A percentile compares a stretch with the other conserved stretches of the same genome.
Conservation (phyloP, 805 yeast genomes). For the Candida pseudofarinosa region DNA sequence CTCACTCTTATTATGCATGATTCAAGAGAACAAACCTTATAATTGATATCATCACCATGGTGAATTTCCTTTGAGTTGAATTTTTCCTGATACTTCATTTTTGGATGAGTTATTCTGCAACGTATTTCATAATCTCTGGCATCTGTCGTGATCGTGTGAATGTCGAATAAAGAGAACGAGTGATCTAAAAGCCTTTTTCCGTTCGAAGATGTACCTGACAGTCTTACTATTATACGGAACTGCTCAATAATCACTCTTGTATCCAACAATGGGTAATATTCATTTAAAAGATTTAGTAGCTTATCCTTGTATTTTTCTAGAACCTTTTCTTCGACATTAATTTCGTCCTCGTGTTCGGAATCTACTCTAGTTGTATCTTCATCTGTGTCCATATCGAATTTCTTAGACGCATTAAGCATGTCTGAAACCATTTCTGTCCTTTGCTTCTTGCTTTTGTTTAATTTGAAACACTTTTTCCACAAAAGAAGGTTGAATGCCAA, state of each 20-base stretch:
- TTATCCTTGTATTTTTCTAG: constrained; percentile 6
- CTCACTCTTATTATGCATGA: background rate
- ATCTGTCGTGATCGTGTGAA: constrained; percentile 28
- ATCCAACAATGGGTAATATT: constrained; percentile 30
- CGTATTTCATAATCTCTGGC: constrained; percentile 29
- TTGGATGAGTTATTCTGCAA: constrained; percentile 33
- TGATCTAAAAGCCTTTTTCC: constrained; percentile 22
- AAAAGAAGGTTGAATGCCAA: constrained; percentile 32
- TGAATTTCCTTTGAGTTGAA: background rate
- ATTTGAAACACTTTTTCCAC: constrained; percentile 21
- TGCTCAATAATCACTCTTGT: constrained; percentile 28
- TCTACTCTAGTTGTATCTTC: constrained; percentile 7
- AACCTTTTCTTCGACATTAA: background rate
- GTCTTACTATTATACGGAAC: constrained; percentile 24
- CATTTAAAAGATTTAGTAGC: constrained; percentile 21
- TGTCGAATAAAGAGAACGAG: constrained; percentile 31
- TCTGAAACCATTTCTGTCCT: background rate
- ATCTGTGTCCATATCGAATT: background rate
- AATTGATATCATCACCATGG: background rate
- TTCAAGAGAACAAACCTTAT: background rate
- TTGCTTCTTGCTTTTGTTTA: constrained; percentile 12
- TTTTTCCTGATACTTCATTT: constrained; percentile 27
- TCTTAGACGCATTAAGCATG: background rate
- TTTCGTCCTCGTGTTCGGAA: constrained; percentile 6
- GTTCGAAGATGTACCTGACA: constrained; percentile 6